phyloP scores from a whole-genome alignment of 768 basidiomycete species.

The Rhizopogon vesiculosus region DNA sequence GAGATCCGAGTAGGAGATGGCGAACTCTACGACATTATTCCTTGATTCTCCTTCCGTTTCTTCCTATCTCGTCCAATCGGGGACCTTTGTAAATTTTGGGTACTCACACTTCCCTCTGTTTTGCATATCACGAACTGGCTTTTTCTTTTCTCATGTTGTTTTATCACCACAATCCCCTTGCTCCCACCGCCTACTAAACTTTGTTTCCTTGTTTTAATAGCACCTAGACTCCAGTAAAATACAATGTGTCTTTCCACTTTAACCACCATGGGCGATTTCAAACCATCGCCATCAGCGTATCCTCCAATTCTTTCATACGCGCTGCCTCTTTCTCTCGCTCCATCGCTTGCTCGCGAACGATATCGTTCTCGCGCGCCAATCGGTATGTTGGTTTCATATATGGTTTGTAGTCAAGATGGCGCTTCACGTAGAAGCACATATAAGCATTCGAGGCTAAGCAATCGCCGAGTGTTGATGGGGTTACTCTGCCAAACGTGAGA shows the following conservation, averaged over 20 bases:
- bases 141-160: neutral
- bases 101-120: neutral
- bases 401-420: conserved; percentile 80
- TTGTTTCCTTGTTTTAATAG: neutral
- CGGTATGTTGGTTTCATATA: conserved; percentile 65
- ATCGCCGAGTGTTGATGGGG: conserved; percentile 58
- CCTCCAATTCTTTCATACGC: conserved; percentile 57
- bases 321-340: conserved; percentile 51
- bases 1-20: conserved; percentile 81
- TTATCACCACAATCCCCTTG: neutral
- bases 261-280: conserved; percentile 2
- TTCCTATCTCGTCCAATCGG: neutral
- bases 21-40: conserved; percentile 75
- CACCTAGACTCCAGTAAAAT: neutral
- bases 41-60: conserved; percentile 22
- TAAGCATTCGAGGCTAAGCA: conserved; percentile 77
- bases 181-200: conserved; percentile 1
- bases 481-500: conserved; percentile 46
- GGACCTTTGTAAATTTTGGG: neutral
- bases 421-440: conserved; percentile 95
- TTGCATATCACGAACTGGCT: conserved; percentile 6
- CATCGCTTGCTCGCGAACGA: conserved; percentile 53
- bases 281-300: conserved; percentile 51
- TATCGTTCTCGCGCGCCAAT: conserved; percentile 60
- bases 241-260: conserved; percentile 3